Evolutionary conservation across 1,284 basidiomycete species (phyloP).

Genomic region (Irpex sp.): DNA sequence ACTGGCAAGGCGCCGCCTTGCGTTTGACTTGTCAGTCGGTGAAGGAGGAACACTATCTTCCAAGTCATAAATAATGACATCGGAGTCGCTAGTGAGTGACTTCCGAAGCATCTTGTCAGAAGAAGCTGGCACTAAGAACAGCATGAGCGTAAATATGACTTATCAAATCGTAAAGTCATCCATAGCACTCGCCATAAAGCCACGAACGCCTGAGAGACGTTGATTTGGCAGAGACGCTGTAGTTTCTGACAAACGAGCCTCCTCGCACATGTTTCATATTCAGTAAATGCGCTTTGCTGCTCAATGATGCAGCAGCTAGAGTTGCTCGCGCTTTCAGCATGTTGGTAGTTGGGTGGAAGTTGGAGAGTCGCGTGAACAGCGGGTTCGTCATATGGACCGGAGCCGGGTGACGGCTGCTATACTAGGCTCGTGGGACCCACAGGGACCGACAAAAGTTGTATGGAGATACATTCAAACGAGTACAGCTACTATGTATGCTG

Average conservation of each 20-base stretch:
- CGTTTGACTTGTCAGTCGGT: conserved; percentile 54
- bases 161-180: no score
- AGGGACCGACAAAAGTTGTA: neutral
- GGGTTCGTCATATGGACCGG: neutral
- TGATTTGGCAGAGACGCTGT: neutral
- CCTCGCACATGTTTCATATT: neutral
- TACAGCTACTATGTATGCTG: no score
- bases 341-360: neutral
- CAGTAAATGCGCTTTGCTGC: neutral
- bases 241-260: neutral
- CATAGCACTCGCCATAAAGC: neutral
- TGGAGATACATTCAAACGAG: no score
- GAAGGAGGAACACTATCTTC: conserved; percentile 79
- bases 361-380: neutral
- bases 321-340: neutral
- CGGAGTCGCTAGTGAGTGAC: conserved; percentile 59
- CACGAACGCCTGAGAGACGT: neutral
- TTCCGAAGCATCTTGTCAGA: conserved; percentile 81
- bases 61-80: conserved; percentile 82
- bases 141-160: neutral
- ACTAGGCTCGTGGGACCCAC: neutral
- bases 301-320: neutral
- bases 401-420: neutral
- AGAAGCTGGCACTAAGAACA: conserved; percentile 61
- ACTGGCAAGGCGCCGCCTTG: conserved; percentile 51